These are phyloP conservation scores for Yamadazyma atmosphaerica DNA, from an alignment of 1,139 yeast species.

Conservation along the genomic window DNA sequence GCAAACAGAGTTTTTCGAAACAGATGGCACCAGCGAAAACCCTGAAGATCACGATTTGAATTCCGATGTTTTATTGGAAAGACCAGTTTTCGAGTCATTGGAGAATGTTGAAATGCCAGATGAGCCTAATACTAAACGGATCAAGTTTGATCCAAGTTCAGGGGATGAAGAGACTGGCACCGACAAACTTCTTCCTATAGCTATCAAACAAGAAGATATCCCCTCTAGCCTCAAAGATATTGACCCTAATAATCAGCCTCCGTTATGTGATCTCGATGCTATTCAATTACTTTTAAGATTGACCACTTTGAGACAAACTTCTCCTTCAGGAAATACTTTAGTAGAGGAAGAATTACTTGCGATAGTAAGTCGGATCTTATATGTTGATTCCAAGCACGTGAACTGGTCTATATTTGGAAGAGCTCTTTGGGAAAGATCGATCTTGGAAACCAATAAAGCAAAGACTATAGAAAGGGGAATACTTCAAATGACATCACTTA, in stretches of 20 bases:
- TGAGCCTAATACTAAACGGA: slow-evolving; percentile 35
- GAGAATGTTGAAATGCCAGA: slow-evolving; percentile 48
- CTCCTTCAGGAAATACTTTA: slow-evolving; percentile 70
- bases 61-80: slow-evolving; percentile 80
- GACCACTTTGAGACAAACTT: slow-evolving; percentile 62
- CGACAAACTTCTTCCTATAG: slow-evolving; percentile 56
- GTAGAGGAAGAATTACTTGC: slow-evolving; percentile 84
- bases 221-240: slow-evolving; percentile 55
- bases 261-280: slow-evolving; percentile 66
- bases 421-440: slow-evolving; percentile 88
- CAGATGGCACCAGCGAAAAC: slow-evolving; percentile 14
- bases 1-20: slow-evolving; percentile 19
- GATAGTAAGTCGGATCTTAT: slow-evolving; percentile 68
- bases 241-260: slow-evolving; percentile 85
- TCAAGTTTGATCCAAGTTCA: slow-evolving; percentile 37
- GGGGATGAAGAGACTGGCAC: slow-evolving; percentile 21
- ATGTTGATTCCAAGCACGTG: slow-evolving; percentile 43
- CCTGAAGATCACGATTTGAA: slow-evolving; percentile 65
- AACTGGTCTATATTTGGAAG: slow-evolving; percentile 83
- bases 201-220: slow-evolving; percentile 58
- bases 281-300: slow-evolving; percentile 71
- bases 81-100: slow-evolving; percentile 63
- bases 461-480: slow-evolving; percentile 93
- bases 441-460: slow-evolving; percentile 76
- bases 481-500: slow-evolving; percentile 87